These are phyloP conservation scores for Tubosaeta sp. DNA, from an alignment of 768 basidiomycete genomes.

Conservation along the genomic window DNA sequence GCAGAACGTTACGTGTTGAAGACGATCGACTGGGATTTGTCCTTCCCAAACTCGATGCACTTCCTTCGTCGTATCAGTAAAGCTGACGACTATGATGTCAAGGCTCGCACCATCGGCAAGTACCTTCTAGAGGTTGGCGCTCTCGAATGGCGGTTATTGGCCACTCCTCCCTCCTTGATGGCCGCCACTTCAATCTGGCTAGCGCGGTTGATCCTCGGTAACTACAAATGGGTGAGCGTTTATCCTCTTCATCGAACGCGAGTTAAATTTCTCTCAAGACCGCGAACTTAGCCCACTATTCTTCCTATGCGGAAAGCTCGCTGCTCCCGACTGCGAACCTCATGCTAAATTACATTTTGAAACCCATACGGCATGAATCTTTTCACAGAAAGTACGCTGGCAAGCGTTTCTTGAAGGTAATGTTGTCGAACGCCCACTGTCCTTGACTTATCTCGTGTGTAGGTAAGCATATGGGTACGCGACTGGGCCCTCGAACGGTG, in stretches of 20 bases:
- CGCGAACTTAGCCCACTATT: conserved; percentile 88
- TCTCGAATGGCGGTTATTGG: too few species aligned
- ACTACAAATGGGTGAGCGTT: too few species aligned
- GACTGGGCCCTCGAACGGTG: conserved; percentile 82
- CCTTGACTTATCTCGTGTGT: conserved; percentile 3
- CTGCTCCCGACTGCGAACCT: conserved; percentile 77
- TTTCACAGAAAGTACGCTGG: conserved; percentile 88
- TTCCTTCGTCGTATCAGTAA: conserved; percentile 87
- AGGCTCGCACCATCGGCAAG: conserved; percentile 83
- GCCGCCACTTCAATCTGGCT: conserved; percentile 88
- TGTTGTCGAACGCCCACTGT: too few species aligned
- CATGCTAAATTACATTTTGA: conserved; percentile 85
- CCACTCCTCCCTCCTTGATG: conserved; percentile 68
- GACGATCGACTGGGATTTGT: too few species aligned
- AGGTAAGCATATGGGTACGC: conserved; percentile 82
- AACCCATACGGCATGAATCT: conserved; percentile 65
- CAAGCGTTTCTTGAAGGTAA: conserved; percentile 82
- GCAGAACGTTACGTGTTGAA: too few species aligned
- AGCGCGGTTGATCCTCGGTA: conserved; percentile 72
- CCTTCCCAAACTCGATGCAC: too few species aligned
- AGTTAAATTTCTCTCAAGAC: too few species aligned
- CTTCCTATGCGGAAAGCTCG: conserved; percentile 76
- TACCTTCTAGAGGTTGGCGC: conserved; percentile 85
- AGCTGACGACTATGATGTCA: conserved; percentile 90
- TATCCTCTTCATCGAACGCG: too few species aligned